Conservation (phyloP, 2,329 filamentous ascomycete genomes). For the Fusarium sp. region DNA sequence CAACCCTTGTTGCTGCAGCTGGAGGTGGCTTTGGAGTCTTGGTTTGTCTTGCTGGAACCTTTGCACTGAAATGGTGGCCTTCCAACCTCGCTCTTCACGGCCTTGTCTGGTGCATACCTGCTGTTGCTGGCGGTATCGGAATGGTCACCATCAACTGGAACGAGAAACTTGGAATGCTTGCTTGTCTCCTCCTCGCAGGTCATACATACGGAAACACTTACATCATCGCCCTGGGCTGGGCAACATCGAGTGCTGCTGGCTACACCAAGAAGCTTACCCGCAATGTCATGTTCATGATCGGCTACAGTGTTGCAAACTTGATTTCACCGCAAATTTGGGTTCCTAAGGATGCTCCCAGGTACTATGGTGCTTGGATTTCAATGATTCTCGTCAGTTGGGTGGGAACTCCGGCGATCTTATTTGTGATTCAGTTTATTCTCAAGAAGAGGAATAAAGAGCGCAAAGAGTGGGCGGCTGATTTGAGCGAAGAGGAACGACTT, state of each 20-base stretch:
- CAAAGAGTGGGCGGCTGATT: constrained; percentile 6
- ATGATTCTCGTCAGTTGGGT: constrained; percentile 47
- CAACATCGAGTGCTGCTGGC: constrained; percentile 12
- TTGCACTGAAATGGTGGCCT: constrained; percentile 45
- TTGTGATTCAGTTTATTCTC: constrained; percentile 47
- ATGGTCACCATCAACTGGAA: constrained; percentile 43
- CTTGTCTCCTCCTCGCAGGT: constrained; percentile 44
- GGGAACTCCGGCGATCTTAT: constrained; percentile 47
- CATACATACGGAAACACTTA: constrained; percentile 46
- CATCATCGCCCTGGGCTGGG: constrained; percentile 13
- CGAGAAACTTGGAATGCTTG: constrained; percentile 36
- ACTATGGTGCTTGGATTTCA: constrained; percentile 41
- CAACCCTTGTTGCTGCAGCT: constrained; percentile 51
- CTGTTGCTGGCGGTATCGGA: constrained; percentile 41
- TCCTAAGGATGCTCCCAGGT: constrained; percentile 39
- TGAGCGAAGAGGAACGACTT: constrained; percentile 24
- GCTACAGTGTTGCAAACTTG: constrained; percentile 48
- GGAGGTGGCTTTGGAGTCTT: constrained; percentile 48
- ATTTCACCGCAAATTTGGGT: constrained; percentile 51
- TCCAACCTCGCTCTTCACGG: constrained; percentile 45
- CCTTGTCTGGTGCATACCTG: constrained; percentile 42
- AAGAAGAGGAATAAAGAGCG: constrained; percentile 45
- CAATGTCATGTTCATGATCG: constrained; percentile 52
- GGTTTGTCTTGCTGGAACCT: constrained; percentile 45
- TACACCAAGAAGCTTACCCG: constrained; percentile 53